phyloP scores from a whole-genome alignment of 345 rosid species.

The Arabidopsis thaliana region DNA sequence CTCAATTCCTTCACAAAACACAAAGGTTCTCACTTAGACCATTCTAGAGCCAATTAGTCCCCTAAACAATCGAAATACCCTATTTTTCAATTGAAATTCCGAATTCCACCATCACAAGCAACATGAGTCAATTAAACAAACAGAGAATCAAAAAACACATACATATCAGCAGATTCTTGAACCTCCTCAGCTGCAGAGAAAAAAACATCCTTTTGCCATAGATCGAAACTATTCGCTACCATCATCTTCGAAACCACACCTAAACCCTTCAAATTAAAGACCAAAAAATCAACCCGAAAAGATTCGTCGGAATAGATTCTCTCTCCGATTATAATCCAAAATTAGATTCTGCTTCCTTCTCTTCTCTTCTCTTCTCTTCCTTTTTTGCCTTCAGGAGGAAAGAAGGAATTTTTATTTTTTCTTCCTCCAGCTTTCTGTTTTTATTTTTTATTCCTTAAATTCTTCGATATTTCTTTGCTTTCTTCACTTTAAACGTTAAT shows the following conservation, averaged over 20 bases:
- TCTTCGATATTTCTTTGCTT: neutral
- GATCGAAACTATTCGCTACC: constrained; percentile 81
- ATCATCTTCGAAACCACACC: constrained; percentile 61
- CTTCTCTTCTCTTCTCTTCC: constrained; percentile 24
- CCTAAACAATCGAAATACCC: neutral
- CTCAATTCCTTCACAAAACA: constrained; percentile 14
- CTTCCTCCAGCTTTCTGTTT: constrained; percentile 12
- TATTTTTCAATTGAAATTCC: neutral
- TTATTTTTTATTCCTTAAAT: neutral
- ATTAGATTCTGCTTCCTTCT: neutral
- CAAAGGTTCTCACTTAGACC: constrained; percentile 8
- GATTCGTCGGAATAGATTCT: constrained; percentile 10
- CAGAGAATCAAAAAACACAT: constrained; percentile 34
- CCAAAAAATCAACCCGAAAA: neutral
- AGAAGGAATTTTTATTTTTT: constrained; percentile 31
- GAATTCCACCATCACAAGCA: constrained; percentile 1
- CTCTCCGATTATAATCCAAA: constrained; percentile 13
- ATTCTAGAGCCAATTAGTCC: neutral
- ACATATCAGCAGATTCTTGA: constrained; percentile 88
- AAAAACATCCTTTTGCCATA: constrained; percentile 86
- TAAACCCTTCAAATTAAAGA: constrained; percentile 8
- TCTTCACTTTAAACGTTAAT: constrained; percentile 25
- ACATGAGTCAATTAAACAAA: constrained; percentile 3
- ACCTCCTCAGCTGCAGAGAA: constrained; percentile 96
- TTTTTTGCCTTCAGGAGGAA: constrained; percentile 24